A percentile compares a stretch with the other conserved stretches of the same genome.
phyloP scores from a whole-genome alignment of 352 stramenopile genomes.

The Phytophthora citricola region DNA sequence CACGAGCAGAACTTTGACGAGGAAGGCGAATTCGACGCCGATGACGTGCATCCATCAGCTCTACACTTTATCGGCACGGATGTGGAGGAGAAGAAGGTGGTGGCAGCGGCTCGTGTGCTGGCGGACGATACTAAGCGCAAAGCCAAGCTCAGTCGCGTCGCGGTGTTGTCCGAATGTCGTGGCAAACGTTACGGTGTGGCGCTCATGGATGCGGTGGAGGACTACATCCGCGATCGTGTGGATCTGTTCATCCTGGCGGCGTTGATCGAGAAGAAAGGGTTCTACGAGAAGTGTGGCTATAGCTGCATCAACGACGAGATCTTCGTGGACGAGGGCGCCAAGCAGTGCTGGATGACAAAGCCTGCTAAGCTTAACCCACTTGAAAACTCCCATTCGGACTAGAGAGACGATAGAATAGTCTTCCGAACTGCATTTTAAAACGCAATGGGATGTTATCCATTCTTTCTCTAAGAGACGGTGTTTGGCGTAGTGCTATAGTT shows the following conservation, averaged over 20 bases:
- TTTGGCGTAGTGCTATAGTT: too few species aligned
- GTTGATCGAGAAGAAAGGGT: conserved; percentile 39
- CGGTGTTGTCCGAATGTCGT: conserved; percentile 56
- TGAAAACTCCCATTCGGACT: not conserved
- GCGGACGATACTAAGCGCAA: conserved; percentile 41
- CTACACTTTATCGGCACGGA: conserved; percentile 60
- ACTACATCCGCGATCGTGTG: conserved; percentile 35
- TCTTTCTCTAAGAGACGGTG: too few species aligned
- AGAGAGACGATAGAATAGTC: conserved; percentile 1
- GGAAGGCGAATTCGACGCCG: conserved; percentile 43
- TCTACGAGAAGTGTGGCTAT: conserved; percentile 44
- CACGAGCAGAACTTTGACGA: conserved; percentile 51
- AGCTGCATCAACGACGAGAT: conserved; percentile 30
- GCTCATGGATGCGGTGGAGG: conserved; percentile 53
- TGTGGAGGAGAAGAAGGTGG: conserved; percentile 54
- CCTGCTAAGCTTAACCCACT: conserved; percentile 2
- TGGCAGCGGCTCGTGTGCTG: conserved; percentile 52
- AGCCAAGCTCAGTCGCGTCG: conserved; percentile 59
- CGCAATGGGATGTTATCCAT: too few species aligned
- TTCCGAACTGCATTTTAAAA: not conserved
- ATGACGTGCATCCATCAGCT: conserved; percentile 49
- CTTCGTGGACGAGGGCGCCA: conserved; percentile 35
- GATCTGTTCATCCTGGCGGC: conserved; percentile 47
- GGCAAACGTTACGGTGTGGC: conserved; percentile 54
- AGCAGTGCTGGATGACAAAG: conserved; percentile 44